These are phyloP conservation scores for Tricholoma furcatifolium DNA, from an alignment of 768 basidiomycete genomes.

Conservation along the genomic window DNA sequence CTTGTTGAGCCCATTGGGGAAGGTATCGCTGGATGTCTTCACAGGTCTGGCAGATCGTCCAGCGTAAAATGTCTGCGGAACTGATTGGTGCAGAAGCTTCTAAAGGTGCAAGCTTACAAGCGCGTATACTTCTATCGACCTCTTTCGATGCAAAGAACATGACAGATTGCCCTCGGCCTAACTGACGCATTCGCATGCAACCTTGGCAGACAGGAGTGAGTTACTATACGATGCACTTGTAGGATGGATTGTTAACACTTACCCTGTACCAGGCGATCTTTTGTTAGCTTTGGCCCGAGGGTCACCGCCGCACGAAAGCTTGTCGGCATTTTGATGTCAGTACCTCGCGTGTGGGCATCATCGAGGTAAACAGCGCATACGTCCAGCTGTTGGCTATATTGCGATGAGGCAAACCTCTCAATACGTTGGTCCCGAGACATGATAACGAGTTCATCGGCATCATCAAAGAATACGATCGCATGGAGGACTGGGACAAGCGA, in stretches of 20 bases:
- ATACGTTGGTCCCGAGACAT: slow-evolving; percentile 33
- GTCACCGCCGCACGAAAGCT: slow-evolving; percentile 45
- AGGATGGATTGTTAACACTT: slow-evolving; percentile 3
- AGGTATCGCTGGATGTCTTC: slow-evolving; percentile 36
- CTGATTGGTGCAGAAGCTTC: neutral
- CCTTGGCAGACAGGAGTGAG: slow-evolving; percentile 29
- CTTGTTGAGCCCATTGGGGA: slow-evolving; percentile 43
- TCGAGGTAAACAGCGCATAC: slow-evolving; percentile 50
- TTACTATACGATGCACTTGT: neutral
- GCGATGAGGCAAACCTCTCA: slow-evolving; percentile 36
- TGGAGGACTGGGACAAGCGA: slow-evolving; percentile 21
- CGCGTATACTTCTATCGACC: slow-evolving; percentile 36
- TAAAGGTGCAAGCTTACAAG: slow-evolving; percentile 30
- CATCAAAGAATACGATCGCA: slow-evolving; percentile 45
- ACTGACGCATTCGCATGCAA: slow-evolving; percentile 50
- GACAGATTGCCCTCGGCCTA: slow-evolving; percentile 47
- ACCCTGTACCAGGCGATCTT: slow-evolving; percentile 54
- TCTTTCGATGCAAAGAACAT: slow-evolving; percentile 46
- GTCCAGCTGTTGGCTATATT: slow-evolving; percentile 30
- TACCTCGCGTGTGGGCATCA: slow-evolving; percentile 53
- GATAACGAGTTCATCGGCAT: slow-evolving; percentile 33
- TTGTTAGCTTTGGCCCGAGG: slow-evolving; percentile 48
- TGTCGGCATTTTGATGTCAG: slow-evolving; percentile 48
- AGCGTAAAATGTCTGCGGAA: slow-evolving; percentile 35
- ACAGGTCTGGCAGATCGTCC: slow-evolving; percentile 47